A percentile compares a stretch with the other conserved stretches of the same genome.
Conservation (phyloP, 2,329 filamentous ascomycete species). For the Talaromyces sp. region DNA sequence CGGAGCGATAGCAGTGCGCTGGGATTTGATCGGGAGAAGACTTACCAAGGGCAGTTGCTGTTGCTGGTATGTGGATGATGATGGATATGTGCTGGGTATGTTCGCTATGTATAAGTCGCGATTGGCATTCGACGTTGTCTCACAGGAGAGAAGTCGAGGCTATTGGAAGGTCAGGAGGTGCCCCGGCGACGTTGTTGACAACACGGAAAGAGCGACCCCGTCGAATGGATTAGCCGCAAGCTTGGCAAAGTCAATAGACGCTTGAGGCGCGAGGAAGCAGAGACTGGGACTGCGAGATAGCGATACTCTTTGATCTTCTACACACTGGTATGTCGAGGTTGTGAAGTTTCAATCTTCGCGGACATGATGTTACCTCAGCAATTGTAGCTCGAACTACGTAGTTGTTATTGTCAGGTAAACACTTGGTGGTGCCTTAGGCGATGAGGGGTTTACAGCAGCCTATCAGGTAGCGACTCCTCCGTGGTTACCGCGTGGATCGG, state of each 20-base stretch:
- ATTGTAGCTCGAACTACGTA: neutral
- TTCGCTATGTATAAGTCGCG: neutral
- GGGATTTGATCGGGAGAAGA: neutral
- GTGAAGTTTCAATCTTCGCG: neutral
- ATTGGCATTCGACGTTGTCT: neutral
- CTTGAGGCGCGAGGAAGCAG: neutral
- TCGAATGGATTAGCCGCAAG: conserved; percentile 7
- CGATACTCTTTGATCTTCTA: neutral
- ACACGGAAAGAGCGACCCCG: neutral
- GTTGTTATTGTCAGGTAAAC: neutral
- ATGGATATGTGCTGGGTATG: neutral
- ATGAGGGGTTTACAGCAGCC: conserved; percentile 4
- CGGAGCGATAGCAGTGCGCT: neutral
- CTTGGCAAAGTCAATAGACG: conserved; percentile 10
- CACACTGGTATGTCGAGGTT: neutral
- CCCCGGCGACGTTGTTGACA: neutral
- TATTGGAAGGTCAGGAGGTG: neutral
- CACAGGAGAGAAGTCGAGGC: neutral
- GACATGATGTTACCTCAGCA: too few species aligned
- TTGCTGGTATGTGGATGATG: neutral
- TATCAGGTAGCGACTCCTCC: neutral
- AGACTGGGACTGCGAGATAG: neutral
- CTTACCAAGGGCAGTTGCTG: neutral
- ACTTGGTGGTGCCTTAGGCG: neutral
- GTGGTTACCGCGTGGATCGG: neutral